These are phyloP conservation scores for Mycena chlorophos DNA, from an alignment of 768 basidiomycete species.

Conservation along the genomic window DNA sequence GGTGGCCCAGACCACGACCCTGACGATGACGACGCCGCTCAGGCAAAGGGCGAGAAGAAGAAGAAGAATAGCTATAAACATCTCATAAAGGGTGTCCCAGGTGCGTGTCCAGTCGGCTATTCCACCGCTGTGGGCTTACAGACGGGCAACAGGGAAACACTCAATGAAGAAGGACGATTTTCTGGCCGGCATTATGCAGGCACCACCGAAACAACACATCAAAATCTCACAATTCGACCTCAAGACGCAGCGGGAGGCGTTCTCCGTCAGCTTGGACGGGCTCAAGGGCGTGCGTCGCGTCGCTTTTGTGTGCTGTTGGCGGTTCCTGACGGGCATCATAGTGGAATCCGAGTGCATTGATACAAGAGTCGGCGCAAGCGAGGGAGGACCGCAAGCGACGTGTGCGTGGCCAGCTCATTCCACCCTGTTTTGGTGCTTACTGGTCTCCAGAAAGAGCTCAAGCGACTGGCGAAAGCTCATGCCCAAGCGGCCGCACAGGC, in stretches of 20 bases:
- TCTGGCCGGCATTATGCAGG: slow-evolving; percentile 61
- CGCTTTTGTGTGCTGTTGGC: slow-evolving; percentile 17
- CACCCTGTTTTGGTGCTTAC: not conserved
- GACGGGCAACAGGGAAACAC: slow-evolving; percentile 58
- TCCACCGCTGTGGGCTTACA: slow-evolving; percentile 11
- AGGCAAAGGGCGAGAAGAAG: slow-evolving; percentile 64
- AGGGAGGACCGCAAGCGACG: slow-evolving; percentile 76
- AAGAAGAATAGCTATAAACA: slow-evolving; percentile 77
- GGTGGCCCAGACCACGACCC: slow-evolving; percentile 40
- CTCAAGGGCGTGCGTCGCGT: slow-evolving; percentile 63
- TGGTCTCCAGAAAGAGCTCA: slow-evolving; percentile 63
- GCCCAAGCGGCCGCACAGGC: slow-evolving; percentile 32
- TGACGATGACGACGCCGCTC: slow-evolving; percentile 56
- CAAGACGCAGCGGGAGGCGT: slow-evolving; percentile 70
- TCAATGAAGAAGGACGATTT: slow-evolving; percentile 80
- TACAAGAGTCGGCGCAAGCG: slow-evolving; percentile 71
- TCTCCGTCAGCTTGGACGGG: slow-evolving; percentile 70
- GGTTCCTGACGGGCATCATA: too few species aligned
- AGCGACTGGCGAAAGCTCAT: slow-evolving; percentile 62
- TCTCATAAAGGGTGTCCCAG: slow-evolving; percentile 73
- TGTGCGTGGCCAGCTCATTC: slow-evolving; percentile 46
- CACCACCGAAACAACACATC: slow-evolving; percentile 70
- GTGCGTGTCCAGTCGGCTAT: slow-evolving; percentile 39
- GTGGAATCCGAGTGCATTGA: slow-evolving; percentile 67
- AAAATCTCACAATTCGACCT: slow-evolving; percentile 62